Base-by-base conservation (phyloP, 2,329 filamentous ascomycete genomes). In the Lomentospora prolificans region DNA sequence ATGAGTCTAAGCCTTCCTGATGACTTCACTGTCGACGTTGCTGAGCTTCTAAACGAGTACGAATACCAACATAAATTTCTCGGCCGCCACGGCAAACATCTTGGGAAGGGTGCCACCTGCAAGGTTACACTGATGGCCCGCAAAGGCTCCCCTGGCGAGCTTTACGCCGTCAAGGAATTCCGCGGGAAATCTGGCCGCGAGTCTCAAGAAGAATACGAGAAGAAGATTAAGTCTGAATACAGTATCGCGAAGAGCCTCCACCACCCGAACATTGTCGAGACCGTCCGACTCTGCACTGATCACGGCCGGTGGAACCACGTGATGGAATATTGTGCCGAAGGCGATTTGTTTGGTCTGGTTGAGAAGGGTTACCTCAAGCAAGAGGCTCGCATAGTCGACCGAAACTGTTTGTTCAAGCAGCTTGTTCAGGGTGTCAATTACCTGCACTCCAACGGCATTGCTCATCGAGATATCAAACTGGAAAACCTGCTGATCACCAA, bases 181-280 rank as follows among this genome's bases (percentile, higher is more conserved):
- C 83, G 89, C 9, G 80, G 81, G 60, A 87, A 87, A 68, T 83
- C 83, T 33, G 76, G 79, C 31, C 76, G 78, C 41, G 90, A 95
- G 66, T 83, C 80, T 8, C 75, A 81, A 59, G 78, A 82, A 28
- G 88, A 94, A 53, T 95, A 95, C 68, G 81, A 88, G 61, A 86
- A 89, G 70, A 94, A 95, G 75, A 88, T 95, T 73, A 95, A 92
- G 69, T 91, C 88, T 1, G 90, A 96, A 67, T 96, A 84, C 72
- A 89, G 85, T 68, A 90, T 95, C 61, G 88, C 88, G 58, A 91
- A 91, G 73, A 89, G 87, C 61, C 72, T 91, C 58, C 82, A 90
- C 63, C 90, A 95, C 66, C 89, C 90, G 53, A 95, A 95, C 67
- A 88, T 95, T 62, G 87, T 95, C 60, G 81, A 89, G 68, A 91